Conservation (phyloP, 1,139 yeast genomes). For the Blastobotrys malaysiensis region DNA sequence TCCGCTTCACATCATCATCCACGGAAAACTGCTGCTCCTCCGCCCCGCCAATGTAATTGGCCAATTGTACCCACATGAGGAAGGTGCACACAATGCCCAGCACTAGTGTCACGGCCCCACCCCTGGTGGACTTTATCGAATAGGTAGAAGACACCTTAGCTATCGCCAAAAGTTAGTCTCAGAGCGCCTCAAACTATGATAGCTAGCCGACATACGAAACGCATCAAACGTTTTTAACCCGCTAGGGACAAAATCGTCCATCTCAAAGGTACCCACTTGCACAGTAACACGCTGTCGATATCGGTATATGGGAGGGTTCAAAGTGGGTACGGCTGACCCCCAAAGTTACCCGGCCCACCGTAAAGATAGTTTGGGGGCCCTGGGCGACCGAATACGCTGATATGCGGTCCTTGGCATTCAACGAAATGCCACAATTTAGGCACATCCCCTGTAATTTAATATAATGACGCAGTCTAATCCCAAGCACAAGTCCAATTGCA, state of each 20-base stretch:
- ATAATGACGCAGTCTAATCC: too few species aligned
- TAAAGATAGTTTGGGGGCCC: too few species aligned
- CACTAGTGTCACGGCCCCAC: conserved; percentile 68
- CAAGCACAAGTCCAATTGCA: too few species aligned
- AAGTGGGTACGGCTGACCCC: background rate
- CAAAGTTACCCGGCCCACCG: background rate
- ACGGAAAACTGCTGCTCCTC: conserved; percentile 75
- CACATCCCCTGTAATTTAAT: background rate
- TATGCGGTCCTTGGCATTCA: too few species aligned
- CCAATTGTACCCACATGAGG: conserved; percentile 80
- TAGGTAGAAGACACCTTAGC: conserved; percentile 80
- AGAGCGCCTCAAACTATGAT: background rate
- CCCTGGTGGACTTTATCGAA: conserved; percentile 66
- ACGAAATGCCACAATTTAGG: background rate
- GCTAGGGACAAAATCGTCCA: conserved; percentile 25
- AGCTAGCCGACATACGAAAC: conserved; percentile 49
- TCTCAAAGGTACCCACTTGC: conserved; percentile 6
- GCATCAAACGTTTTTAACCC: conserved; percentile 64
- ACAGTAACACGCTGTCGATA: background rate
- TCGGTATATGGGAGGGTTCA: background rate
- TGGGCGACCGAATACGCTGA: too few species aligned
- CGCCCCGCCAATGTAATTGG: conserved; percentile 78
- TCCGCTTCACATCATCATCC: conserved; percentile 48
- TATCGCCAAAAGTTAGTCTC: conserved; percentile 20
- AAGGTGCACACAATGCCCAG: conserved; percentile 58